Base-by-base conservation (phyloP, 208 protist species). In the Trypanosoma avium region DNA sequence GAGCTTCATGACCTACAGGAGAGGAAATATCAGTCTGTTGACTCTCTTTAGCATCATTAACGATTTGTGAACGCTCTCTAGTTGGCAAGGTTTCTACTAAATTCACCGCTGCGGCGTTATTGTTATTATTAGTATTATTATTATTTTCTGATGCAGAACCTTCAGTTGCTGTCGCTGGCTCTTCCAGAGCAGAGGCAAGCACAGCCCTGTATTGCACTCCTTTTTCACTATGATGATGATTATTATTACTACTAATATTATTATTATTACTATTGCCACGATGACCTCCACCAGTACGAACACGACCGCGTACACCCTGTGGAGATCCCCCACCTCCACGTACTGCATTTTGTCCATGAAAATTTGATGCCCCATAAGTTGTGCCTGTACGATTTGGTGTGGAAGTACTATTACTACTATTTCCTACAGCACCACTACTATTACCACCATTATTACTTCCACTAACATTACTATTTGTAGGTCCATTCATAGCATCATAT, bases 401-500 rank as follows among this genome's bases (percentile, higher is more conserved):
- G 4, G 47, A 26, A 9, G 43, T 36, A 15, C 33, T 27, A n/a
- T n/a, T n/a, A n/a, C n/a, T n/a, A n/a, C n/a, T n/a, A n/a, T n/a
- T n/a, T n/a, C n/a, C n/a, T n/a, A n/a, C n/a, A n/a, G n/a, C n/a
- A n/a, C n/a, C n/a, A n/a, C n/a, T n/a, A n/a, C n/a, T n/a, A n/a
- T n/a, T n/a, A n/a, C 15, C 58, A 38, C 9, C 45, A 42, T 46
- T 30, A 53, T 26, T n/a, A 49, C 40, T 22, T 36, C 56, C 27
- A 35, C 29, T 26, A 4, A 21, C 59, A 65, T 19, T 15, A 17
- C 35, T 27, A 50, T 15, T 15, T 15, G 38, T 43, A 15, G 38
- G 29, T 4, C 46, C 53, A 54, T 62, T 70, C 13, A 57, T 15
- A 24, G 64, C 22, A 17, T 70, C 64, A 62, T 47, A 56, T 4